Evolutionary conservation across 2,329 filamentous ascomycete species (phyloP), one percentile per base, ranked within the genome.

Genomic region (Fusarium keratoplasticum): DNA sequence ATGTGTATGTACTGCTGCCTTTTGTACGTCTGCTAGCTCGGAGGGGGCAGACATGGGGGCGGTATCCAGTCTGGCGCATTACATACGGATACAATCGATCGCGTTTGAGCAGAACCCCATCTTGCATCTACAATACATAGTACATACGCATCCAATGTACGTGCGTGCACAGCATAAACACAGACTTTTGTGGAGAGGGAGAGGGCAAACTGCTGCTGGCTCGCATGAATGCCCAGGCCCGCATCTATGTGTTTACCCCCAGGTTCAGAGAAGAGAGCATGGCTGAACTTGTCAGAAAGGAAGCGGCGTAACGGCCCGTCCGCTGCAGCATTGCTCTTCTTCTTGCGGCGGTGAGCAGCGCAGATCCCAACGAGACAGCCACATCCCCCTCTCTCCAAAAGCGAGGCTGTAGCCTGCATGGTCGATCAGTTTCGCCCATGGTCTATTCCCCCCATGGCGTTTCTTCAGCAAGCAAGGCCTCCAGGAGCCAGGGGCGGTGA

Each of bases 321-420:
- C 42, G 42, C 61, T 75, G 55, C 54, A 66, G 68, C 69, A 55
- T 64, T 5, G 22, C 42, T 44, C 55, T 57, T 66, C 40, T 55
- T 50, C 61, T 59, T 42, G 47, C 72, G 64, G 71, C 74, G 72
- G 74, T 38, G 71, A 54, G 35, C 59, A 20, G 10, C 18, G 69
- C 36, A 68, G 35, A 67, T 71, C 64, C 40, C 59, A 71, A 50
- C 57, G 35, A 59, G 69, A 40, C 59, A 40, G 18, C 64, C 58
- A 74, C 68, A 74, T 52, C 54, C 57, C 33, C 14, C 50, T 36
- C 61, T 40, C 33, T 29, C 31, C 6, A 59, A 36, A 66, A 72
- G 72, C 63, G 71, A 74, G 71, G 68, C 72, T 74, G 67, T 55
- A 59, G 47, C 62, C 57, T 68, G 38, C 58, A 64, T 69, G 68